Conservation (phyloP, 441 rosid genomes). For the Aleurites moluccanus region DNA sequence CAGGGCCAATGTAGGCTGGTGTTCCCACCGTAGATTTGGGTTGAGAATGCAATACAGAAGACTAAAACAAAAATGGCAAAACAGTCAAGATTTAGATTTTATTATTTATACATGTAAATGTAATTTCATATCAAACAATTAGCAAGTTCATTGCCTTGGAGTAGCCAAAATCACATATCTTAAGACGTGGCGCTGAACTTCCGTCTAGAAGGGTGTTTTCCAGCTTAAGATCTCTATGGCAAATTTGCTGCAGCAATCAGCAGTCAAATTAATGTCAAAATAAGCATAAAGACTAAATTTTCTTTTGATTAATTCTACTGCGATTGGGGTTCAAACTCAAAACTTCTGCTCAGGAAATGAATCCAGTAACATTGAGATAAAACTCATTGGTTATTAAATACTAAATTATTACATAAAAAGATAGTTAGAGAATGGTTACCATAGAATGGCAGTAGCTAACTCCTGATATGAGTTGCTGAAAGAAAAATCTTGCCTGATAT, state of each 20-base stretch:
- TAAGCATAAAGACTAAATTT: neutral
- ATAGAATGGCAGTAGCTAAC: constrained; percentile 89
- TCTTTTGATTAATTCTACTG: too few species aligned
- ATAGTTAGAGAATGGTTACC: constrained; percentile 37
- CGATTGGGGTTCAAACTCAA: too few species aligned
- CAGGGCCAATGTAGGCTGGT: constrained; percentile 75
- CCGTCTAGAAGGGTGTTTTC: constrained; percentile 86
- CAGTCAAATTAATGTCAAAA: neutral
- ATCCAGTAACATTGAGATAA: too few species aligned
- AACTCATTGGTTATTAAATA: neutral
- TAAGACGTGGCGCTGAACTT: constrained; percentile 64
- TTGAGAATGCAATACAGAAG: constrained; percentile 67
- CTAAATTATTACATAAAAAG: neutral
- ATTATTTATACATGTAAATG: neutral
- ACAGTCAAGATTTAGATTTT: neutral
- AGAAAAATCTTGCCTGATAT: constrained; percentile 79
- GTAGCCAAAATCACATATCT: constrained; percentile 90
- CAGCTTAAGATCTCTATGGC: constrained; percentile 89
- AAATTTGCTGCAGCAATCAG: constrained; percentile 58
- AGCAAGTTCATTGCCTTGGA: constrained; percentile 52
- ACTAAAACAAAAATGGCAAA: constrained; percentile 32
- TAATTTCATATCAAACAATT: neutral
- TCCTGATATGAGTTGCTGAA: constrained; percentile 84
- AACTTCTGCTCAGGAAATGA: too few species aligned
- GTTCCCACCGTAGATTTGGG: constrained; percentile 78